Evolutionary conservation across 768 basidiomycete genomes (phyloP).

Genomic region (Plicaturopsis crispa): DNA sequence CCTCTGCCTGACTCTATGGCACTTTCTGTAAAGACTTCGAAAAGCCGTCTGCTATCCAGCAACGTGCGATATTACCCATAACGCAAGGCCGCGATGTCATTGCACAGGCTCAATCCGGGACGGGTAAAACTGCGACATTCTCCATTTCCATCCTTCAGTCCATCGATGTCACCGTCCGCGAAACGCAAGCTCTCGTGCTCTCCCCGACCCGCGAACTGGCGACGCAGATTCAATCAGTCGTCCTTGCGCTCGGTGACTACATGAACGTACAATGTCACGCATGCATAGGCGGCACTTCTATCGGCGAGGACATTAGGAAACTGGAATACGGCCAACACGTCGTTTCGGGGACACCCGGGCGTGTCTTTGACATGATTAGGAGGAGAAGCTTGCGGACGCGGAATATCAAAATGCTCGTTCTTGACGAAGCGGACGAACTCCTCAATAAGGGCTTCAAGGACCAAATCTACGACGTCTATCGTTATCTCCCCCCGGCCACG

Average conservation of each 20-base stretch:
- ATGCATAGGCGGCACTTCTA: conserved; percentile 94
- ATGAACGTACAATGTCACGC: conserved; percentile 99
- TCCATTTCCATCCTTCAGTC: conserved; percentile 97
- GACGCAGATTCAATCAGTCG: conserved; percentile 97
- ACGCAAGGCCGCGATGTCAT: conserved; percentile 96
- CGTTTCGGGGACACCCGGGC: conserved; percentile 94
- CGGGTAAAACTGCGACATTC: conserved; percentile 99
- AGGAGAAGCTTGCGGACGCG: conserved; percentile 87
- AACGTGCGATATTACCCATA: conserved; percentile 95
- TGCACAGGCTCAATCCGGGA: conserved; percentile 98
- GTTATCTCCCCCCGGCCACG: conserved; percentile 93
- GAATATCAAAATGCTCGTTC: conserved; percentile 96
- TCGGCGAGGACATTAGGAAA: conserved; percentile 96
- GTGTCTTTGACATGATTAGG: conserved; percentile 99
- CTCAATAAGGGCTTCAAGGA: conserved; percentile 99
- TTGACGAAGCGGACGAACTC: conserved; percentile 94
- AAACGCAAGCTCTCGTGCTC: conserved; percentile 93
- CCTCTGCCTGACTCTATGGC: too few relatives aligned
- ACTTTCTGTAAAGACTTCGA: conserved; percentile 69
- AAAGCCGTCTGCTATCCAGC: conserved; percentile 98
- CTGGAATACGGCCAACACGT: conserved; percentile 97
- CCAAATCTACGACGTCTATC: conserved; percentile 98
- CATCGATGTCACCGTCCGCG: conserved; percentile 90
- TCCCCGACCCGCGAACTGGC: conserved; percentile 98
- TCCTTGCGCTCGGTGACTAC: conserved; percentile 94